Percentiles rank a stretch among this genome's conserved stretches.
These are phyloP conservation scores for Hypoxylon sp. DNA, from an alignment of 2,329 filamentous ascomycete species.

Conservation along the genomic window DNA sequence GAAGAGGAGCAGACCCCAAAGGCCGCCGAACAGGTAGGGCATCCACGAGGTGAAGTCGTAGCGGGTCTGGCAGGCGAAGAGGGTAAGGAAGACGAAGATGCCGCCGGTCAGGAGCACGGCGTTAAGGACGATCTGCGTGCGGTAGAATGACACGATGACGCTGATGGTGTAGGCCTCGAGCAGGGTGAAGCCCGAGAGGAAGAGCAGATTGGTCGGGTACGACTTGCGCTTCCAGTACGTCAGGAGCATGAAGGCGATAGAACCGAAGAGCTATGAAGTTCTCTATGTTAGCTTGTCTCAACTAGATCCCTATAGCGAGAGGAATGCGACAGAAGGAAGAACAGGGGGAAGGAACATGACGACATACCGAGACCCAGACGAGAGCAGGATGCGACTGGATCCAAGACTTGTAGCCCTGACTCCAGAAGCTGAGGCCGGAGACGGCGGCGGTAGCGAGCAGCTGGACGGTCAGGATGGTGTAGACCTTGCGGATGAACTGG, in stretches of 20 bases:
- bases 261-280: slow-evolving; percentile 69
- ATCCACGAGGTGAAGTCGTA: slow-evolving; percentile 99
- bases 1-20: slow-evolving; percentile 92
- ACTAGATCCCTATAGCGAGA: neutral
- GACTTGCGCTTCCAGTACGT: slow-evolving; percentile 97
- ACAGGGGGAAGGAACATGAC: slow-evolving; percentile 29
- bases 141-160: slow-evolving; percentile 91
- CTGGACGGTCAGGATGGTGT: slow-evolving; percentile 96
- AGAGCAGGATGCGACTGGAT: slow-evolving; percentile 85
- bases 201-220: slow-evolving; percentile 92
- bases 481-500: slow-evolving; percentile 97
- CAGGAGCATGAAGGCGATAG: slow-evolving; percentile 83
- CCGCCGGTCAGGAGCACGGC: slow-evolving; percentile 87
- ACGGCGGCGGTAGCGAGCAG: slow-evolving; percentile 83
- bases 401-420: slow-evolving; percentile 78
- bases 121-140: slow-evolving; percentile 83
- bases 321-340: slow-evolving; percentile 27
- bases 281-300: slow-evolving; percentile 10
- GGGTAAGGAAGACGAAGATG: slow-evolving; percentile 79
- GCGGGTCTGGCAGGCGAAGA: slow-evolving; percentile 96
- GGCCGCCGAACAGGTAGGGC: slow-evolving; percentile 88
- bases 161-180: slow-evolving; percentile 94
- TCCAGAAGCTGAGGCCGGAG: slow-evolving; percentile 87
- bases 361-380: slow-evolving; percentile 80
- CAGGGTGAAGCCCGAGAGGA: slow-evolving; percentile 88